Evolutionary conservation across 2,329 filamentous ascomycete species (phyloP).

Genomic region (Pseudogymnoascus sp.): DNA sequence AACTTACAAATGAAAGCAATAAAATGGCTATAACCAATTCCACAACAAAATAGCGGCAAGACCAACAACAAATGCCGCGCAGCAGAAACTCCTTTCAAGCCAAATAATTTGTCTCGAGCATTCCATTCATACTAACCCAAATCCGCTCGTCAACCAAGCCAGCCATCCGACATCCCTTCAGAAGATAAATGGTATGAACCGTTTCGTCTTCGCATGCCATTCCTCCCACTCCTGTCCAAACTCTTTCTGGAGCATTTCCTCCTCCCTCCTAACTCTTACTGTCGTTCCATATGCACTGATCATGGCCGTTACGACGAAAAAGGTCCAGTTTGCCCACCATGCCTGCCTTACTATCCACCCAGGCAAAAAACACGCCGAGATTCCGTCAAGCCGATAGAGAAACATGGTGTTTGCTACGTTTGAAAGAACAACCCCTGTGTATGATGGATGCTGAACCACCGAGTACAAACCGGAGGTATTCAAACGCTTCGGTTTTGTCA

Average conservation of each 20-base stretch:
- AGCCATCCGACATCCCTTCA: slow-evolving; percentile 17
- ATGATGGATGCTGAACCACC: slow-evolving; percentile 14
- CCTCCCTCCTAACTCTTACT: slow-evolving; percentile 41
- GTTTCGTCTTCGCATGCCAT: slow-evolving; percentile 41
- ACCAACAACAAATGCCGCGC: no score
- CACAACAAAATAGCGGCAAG: no score
- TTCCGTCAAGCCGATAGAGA: slow-evolving; percentile 34
- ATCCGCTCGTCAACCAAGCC: not conserved
- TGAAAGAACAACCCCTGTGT: slow-evolving; percentile 33
- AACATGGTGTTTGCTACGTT: slow-evolving; percentile 28
- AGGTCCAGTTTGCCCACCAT: slow-evolving; percentile 16
- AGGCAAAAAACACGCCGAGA: slow-evolving; percentile 34
- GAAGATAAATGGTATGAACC: slow-evolving; percentile 41
- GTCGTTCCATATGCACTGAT: slow-evolving; percentile 18
- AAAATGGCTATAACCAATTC: no score
- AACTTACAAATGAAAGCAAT: no score
- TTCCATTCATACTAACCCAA: not conserved
- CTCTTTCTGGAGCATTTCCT: slow-evolving; percentile 39
- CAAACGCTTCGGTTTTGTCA: slow-evolving; percentile 36
- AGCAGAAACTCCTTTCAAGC: no score
- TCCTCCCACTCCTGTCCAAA: slow-evolving; percentile 44
- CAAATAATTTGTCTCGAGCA: no score
- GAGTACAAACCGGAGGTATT: slow-evolving; percentile 13
- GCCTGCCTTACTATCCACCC: not conserved
- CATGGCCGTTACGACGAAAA: slow-evolving; percentile 10